phyloP scores from a whole-genome alignment of 1,139 yeast genomes.

The Candida freyschussii region DNA sequence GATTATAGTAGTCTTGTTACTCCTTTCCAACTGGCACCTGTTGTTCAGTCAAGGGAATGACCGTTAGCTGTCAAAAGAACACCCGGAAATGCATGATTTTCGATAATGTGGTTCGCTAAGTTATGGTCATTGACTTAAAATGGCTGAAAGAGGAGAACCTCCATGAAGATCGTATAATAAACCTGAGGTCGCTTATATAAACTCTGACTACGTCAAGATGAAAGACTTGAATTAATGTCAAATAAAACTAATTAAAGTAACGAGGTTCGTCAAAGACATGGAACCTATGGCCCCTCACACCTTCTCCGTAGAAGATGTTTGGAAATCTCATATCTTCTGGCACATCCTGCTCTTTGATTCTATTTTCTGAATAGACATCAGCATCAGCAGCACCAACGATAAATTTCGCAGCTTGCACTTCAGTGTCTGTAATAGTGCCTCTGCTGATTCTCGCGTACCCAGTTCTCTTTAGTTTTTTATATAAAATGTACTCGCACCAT shows the following conservation, averaged over 20 bases:
- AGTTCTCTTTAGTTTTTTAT: slow-evolving; percentile 78
- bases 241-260: slow-evolving; percentile 53
- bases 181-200: too few species aligned
- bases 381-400: slow-evolving; percentile 49
- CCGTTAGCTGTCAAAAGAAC: too few species aligned
- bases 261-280: slow-evolving; percentile 90
- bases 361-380: slow-evolving; percentile 51
- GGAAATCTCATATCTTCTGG: slow-evolving; percentile 74
- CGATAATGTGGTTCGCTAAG: too few species aligned
- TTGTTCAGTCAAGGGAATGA: too few species aligned
- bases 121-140: too few species aligned
- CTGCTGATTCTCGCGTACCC: slow-evolving; percentile 94
- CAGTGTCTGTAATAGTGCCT: slow-evolving; percentile 94
- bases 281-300: slow-evolving; percentile 88
- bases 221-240: too few species aligned
- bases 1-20: too few species aligned
- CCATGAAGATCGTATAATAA: too few species aligned
- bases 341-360: slow-evolving; percentile 51
- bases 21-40: too few species aligned
- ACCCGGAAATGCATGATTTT: too few species aligned
- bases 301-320: slow-evolving; percentile 78
- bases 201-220: too few species aligned
- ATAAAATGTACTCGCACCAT: slow-evolving; percentile 96
- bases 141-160: too few species aligned
- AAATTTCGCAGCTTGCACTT: slow-evolving; percentile 91